phyloP scores from a whole-genome alignment of 169 alveolate species.

The Cryptosporidium canis region DNA sequence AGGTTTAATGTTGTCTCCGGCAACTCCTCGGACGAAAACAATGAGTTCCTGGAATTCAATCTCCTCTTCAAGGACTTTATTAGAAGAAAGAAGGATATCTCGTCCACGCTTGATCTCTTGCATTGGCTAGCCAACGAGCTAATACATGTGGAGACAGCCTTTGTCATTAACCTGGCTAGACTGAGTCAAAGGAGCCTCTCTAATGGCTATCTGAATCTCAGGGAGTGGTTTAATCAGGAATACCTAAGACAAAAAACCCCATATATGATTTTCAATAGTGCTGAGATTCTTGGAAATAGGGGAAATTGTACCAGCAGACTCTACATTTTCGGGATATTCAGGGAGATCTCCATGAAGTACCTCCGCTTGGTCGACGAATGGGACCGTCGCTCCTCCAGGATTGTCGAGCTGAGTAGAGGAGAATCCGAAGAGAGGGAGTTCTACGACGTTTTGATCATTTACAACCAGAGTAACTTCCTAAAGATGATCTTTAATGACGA shows the following conservation, averaged over 20 bases:
- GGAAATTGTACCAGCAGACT: background rate
- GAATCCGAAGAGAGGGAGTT: background rate
- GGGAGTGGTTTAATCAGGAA: slow-evolving; percentile 9
- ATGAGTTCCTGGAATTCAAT: background rate
- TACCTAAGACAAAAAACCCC: background rate
- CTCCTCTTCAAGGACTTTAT: background rate
- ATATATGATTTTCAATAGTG: background rate
- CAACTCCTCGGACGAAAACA: background rate
- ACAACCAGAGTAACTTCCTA: background rate
- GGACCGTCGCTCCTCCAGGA: background rate
- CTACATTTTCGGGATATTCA: background rate
- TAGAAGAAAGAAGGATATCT: background rate
- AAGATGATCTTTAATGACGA: background rate
- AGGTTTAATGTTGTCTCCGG: background rate
- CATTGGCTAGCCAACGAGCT: background rate
- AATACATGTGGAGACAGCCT: slow-evolving; percentile 7
- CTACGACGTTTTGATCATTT: slow-evolving; percentile 18
- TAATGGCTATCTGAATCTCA: background rate
- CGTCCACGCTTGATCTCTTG: background rate
- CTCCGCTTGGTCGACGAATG: background rate
- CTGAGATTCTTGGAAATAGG: background rate
- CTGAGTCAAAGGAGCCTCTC: background rate
- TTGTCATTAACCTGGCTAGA: slow-evolving; percentile 3
- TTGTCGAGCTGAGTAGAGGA: background rate
- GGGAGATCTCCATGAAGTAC: background rate